These are phyloP conservation scores for Corynespora cassiicola DNA, from an alignment of 2,329 filamentous ascomycete species.

Conservation along the genomic window DNA sequence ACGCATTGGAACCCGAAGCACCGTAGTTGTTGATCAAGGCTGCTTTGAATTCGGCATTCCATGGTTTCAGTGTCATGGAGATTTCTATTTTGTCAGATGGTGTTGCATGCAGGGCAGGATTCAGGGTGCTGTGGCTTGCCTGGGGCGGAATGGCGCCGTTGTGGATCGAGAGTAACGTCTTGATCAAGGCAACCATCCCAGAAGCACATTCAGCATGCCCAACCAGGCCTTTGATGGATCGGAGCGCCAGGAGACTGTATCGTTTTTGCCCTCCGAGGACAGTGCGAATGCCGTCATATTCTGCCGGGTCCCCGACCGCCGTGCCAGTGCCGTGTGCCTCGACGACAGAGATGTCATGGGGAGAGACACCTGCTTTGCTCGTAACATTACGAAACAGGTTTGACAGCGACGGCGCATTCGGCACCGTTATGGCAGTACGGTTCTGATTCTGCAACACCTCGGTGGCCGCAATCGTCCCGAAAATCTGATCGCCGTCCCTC, in stretches of 20 bases:
- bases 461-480: conserved; percentile 49
- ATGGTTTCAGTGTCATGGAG: conserved; percentile 5
- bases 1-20: conserved; percentile 25
- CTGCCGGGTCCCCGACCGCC: conserved; percentile 17
- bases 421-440: conserved; percentile 13
- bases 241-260: conserved; percentile 19
- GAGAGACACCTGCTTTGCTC: conserved; percentile 6
- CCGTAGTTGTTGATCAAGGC: conserved; percentile 32
- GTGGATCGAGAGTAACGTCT: conserved; percentile 34
- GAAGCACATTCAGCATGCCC: conserved; percentile 32
- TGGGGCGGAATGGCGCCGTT: conserved; percentile 25
- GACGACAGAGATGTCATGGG: conserved; percentile 11
- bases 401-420: conserved; percentile 15
- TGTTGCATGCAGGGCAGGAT: conserved; percentile 17
- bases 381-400: conserved; percentile 16
- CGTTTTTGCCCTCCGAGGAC: conserved; percentile 18
- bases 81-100: conserved; percentile 19
- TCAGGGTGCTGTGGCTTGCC: conserved; percentile 19
- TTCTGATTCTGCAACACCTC: conserved; percentile 20
- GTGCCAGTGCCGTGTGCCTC: conserved; percentile 26
- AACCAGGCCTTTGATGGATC: conserved; percentile 39
- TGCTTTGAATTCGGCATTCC: conserved; percentile 10
- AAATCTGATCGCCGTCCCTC: conserved; percentile 57
- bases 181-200: conserved; percentile 29
- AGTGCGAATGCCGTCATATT: conserved; percentile 22